Evolutionary conservation across 192 early-diverging fungal species (phyloP).

Genomic region (Anaeromyces robustus): DNA sequence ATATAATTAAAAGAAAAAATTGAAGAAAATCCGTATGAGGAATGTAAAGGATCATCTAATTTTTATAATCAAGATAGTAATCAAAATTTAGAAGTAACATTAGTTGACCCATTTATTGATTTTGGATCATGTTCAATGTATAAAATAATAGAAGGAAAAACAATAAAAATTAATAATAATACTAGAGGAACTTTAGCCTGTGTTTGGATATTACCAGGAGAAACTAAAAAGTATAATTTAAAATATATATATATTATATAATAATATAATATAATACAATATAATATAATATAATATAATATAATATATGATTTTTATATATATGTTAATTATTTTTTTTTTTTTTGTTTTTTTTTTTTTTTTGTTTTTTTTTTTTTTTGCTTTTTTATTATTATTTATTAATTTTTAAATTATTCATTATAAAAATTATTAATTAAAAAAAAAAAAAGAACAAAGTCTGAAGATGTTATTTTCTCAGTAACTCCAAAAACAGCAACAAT

Average conservation of each 20-base stretch:
- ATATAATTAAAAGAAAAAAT: neutral
- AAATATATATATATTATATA: conserved; percentile 3
- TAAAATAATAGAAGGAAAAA: conserved; percentile 24
- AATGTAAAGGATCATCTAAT: conserved; percentile 16
- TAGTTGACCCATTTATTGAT: conserved; percentile 30
- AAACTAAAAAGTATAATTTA: conserved; percentile 9
- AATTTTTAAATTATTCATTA: too few relatives aligned
- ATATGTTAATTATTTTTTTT: too few relatives aligned
- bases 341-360: too few relatives aligned
- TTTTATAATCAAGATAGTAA: conserved; percentile 31
- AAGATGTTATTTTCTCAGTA: conserved; percentile 25
- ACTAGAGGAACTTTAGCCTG: conserved; percentile 38
- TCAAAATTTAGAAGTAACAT: conserved; percentile 13
- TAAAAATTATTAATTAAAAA: neutral
- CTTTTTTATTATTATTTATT: too few relatives aligned
- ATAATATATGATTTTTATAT: too few relatives aligned
- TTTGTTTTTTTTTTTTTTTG: too few relatives aligned
- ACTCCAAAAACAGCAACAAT: conserved; percentile 22
- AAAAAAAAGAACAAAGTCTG: conserved; percentile 5
- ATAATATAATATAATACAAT: too few relatives aligned
- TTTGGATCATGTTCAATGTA: conserved; percentile 36
- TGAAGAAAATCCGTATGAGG: conserved; percentile 22
- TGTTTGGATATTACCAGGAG: conserved; percentile 30
- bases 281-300: too few relatives aligned
- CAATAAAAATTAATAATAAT: conserved; percentile 26